Evolutionary conservation across 257 asterid genomes (phyloP).

Genomic region (Schizonepeta tenuifolia): DNA sequence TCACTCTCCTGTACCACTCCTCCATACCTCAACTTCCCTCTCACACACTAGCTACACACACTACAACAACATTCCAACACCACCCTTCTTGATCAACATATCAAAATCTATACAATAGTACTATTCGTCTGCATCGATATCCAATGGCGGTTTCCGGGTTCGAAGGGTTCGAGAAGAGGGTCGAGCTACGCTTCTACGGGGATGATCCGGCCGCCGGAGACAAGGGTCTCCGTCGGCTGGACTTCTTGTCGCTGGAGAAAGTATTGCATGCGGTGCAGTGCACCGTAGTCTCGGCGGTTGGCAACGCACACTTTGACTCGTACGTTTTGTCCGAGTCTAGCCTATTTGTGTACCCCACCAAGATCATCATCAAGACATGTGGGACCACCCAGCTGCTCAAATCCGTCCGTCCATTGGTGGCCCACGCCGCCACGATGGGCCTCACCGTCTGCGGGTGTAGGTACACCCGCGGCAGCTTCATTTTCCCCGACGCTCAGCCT

Average conservation of each 20-base stretch:
- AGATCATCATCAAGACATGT: conserved; percentile 92
- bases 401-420: conserved; percentile 68
- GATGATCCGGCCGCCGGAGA: conserved; percentile 56
- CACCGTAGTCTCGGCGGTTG: conserved; percentile 90
- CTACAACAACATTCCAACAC: too few species aligned
- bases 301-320: conserved; percentile 73
- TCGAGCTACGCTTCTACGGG: conserved; percentile 82
- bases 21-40: conserved; percentile 46
- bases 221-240: conserved; percentile 68
- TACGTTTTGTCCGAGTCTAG: conserved; percentile 87
- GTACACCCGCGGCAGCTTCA: conserved; percentile 91
- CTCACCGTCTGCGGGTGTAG: conserved; percentile 68
- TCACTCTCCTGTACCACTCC: conserved; percentile 63
- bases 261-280: conserved; percentile 88
- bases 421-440: conserved; percentile 56
- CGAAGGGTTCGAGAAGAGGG: conserved; percentile 92
- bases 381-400: conserved; percentile 89
- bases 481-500: conserved; percentile 89
- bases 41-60: conserved; percentile 17
- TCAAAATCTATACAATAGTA: not conserved
- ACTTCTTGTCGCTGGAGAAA: conserved; percentile 58
- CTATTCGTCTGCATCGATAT: too few species aligned
- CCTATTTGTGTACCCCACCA: conserved; percentile 82
- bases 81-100: not conserved
- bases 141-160: conserved; percentile 91